Base-by-base conservation (phyloP, 257 asterid genomes). In the Penstemon newberryi region DNA sequence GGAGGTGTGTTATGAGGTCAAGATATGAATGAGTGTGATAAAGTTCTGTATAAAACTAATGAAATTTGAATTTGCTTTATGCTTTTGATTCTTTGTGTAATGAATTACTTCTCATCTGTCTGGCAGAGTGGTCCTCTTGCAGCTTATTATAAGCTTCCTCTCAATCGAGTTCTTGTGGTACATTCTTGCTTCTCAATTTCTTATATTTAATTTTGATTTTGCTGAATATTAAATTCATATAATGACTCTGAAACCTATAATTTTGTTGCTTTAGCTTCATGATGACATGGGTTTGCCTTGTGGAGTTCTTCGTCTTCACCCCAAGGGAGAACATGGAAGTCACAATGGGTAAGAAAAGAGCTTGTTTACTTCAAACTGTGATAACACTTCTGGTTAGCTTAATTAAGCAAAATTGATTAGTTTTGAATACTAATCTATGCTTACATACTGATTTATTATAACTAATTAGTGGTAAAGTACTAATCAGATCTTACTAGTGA, bases 261-360 rank as follows among this genome's bases (percentile, higher is more conserved):
- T 41, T 61, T 67, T 76, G 70, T 62, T 67, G 55, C 11, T 79
- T 68, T 70, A 90, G 98, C 79, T 87, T 81, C 96, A 93, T 15
- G 97, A 88, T 79, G 99, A 93, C 85, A 90, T 87, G 99, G 82
- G 77, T 78, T 84, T 93, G 56, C 97, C 96, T 60, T 88, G 99
- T 59, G 99, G 97, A 55, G 96, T 90, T 38, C 97, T 93, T 80
- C 97, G 99, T 75, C 96, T 93, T 65, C 77, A 85, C 75, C 80
- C 87, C 51, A 71, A 78, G 63, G 96, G 94, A 66, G 83, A 86
- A 70, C 96, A 90, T 81, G 89, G 88, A 73, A 68, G 94, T 66
- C 99, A 93, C 65, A 88, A 90, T 3, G 99, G 99, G 99, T 92
- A 86, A 69, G 81, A 66, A 63, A 6, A 50, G 36, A 64, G 37